Conservation (phyloP, 257 asterid genomes). For the Haberlea rhodopensis region DNA sequence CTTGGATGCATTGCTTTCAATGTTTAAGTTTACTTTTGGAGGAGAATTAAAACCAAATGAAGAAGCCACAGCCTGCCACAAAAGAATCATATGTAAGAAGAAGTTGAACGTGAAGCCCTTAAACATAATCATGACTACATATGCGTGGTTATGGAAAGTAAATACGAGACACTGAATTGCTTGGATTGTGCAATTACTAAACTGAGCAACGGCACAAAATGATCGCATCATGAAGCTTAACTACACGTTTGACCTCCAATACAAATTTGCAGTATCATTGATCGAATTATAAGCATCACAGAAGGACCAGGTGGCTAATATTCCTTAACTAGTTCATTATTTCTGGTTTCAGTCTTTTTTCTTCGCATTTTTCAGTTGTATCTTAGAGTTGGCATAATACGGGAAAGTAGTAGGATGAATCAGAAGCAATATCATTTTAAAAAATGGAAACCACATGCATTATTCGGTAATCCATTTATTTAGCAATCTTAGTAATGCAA, state of each 20-base stretch:
- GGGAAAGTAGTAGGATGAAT: background rate
- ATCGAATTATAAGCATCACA: background rate
- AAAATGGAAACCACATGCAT: background rate
- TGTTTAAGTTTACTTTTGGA: conserved; percentile 69
- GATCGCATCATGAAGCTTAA: background rate
- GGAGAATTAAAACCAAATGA: conserved; percentile 83
- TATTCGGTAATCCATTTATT: background rate
- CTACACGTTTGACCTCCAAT: background rate
- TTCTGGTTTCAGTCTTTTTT: background rate
- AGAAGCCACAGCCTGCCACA: conserved; percentile 83
- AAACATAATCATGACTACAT: background rate
- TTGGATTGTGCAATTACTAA: background rate
- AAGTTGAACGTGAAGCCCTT: background rate
- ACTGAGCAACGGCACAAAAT: too few relatives aligned
- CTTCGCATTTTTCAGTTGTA: background rate
- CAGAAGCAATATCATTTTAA: background rate
- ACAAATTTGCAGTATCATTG: background rate
- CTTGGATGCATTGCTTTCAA: conserved; percentile 81
- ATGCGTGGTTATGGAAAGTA: too few relatives aligned
- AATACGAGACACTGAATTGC: background rate
- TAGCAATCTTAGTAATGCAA: background rate
- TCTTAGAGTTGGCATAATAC: background rate
- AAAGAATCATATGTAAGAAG: background rate
- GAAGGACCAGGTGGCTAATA: background rate
- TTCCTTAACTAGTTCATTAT: background rate